Evolutionary conservation across 371 early-diverging fungal species (phyloP).

Genomic region (Circinella umbellata): DNA sequence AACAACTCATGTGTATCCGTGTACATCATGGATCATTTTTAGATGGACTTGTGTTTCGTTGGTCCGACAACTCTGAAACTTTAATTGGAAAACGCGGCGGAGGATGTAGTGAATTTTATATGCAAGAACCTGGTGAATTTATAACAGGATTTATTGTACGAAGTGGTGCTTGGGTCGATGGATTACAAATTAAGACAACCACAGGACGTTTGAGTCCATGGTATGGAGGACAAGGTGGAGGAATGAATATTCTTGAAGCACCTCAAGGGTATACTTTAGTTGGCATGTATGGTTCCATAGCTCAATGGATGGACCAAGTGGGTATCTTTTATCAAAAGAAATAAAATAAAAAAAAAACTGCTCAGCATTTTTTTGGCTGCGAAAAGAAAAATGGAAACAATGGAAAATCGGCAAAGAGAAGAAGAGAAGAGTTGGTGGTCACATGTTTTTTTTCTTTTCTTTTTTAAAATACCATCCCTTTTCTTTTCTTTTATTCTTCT

Average conservation of each 20-base stretch:
- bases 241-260: slow-evolving; percentile 38
- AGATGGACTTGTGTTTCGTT: slow-evolving; percentile 54
- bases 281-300: slow-evolving; percentile 58
- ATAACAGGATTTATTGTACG: slow-evolving; percentile 49
- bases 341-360: no score
- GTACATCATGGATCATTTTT: slow-evolving; percentile 54
- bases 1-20: slow-evolving; percentile 30
- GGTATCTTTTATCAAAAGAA: slow-evolving; percentile 32
- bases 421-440: neutral
- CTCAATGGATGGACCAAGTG: slow-evolving; percentile 56
- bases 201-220: slow-evolving; percentile 54
- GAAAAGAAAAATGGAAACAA: neutral
- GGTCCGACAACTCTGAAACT: slow-evolving; percentile 45
- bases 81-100: slow-evolving; percentile 43
- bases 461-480: neutral
- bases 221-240: slow-evolving; percentile 64
- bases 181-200: slow-evolving; percentile 57
- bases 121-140: slow-evolving; percentile 39
- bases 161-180: slow-evolving; percentile 68
- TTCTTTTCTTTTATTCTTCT: neutral
- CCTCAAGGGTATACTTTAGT: slow-evolving; percentile 53
- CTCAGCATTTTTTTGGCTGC: neutral
- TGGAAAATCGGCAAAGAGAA: neutral
- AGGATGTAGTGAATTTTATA: slow-evolving; percentile 29
- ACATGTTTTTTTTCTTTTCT: neutral